phyloP scores from a whole-genome alignment of 768 basidiomycete genomes.

The Phylloporus sp. region DNA sequence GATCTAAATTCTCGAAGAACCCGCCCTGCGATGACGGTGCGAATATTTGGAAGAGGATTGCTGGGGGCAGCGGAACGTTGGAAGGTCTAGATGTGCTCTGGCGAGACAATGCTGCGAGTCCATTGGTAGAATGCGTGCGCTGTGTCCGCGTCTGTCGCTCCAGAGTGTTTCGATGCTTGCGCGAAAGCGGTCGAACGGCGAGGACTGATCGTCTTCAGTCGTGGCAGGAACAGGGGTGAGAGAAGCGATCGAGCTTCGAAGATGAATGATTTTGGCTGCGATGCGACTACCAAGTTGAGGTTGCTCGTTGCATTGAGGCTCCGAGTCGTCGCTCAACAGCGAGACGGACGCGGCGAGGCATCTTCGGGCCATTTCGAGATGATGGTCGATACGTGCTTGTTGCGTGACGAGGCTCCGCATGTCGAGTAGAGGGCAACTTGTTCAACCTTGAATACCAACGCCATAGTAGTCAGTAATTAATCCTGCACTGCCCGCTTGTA shows the following conservation, averaged over 20 bases:
- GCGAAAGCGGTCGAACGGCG: slow-evolving; percentile 18
- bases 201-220: slow-evolving; percentile 10
- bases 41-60: slow-evolving; percentile 7
- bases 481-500: background rate
- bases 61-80: slow-evolving; percentile 2
- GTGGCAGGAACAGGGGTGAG: slow-evolving; percentile 23
- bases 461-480: background rate
- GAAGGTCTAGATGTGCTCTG: slow-evolving; percentile 1
- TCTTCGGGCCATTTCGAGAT: slow-evolving; percentile 14
- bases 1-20: slow-evolving; percentile 20
- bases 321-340: background rate
- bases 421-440: too few species aligned
- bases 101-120: slow-evolving; percentile 2
- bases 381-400: slow-evolving; percentile 18
- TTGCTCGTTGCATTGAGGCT: background rate
- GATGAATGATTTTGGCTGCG: slow-evolving; percentile 20
- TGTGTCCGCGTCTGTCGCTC: slow-evolving; percentile 12
- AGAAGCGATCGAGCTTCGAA: slow-evolving; percentile 15
- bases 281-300: slow-evolving; percentile 14
- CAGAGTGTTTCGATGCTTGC: slow-evolving; percentile 18
- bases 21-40: slow-evolving; percentile 14
- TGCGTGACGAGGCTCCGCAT: slow-evolving; percentile 11
- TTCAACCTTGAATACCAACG: too few species aligned
- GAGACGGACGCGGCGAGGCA: slow-evolving; percentile 13
- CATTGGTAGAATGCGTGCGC: background rate